phyloP scores from a whole-genome alignment of 192 early-diverging fungal species.

The Umbelopsis sp. region DNA sequence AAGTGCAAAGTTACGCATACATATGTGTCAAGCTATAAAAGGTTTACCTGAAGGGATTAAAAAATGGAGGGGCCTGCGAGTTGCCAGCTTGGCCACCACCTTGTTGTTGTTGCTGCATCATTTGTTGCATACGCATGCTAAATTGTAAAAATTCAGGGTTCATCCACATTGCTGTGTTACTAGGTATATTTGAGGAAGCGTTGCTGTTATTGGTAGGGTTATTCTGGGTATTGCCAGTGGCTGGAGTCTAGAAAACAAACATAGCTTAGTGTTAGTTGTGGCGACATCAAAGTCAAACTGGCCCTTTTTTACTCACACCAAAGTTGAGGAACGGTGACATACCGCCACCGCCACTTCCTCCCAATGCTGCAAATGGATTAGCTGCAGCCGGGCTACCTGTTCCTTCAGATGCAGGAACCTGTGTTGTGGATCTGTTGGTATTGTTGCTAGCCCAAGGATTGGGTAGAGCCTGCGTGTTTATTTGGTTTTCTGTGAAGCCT shows the following conservation, averaged over 20 bases:
- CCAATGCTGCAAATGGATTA: slow-evolving; percentile 36
- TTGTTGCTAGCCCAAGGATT: slow-evolving; percentile 56
- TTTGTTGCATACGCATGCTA: slow-evolving; percentile 32
- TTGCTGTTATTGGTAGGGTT: slow-evolving; percentile 15
- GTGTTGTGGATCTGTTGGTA: background rate
- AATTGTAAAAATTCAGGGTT: slow-evolving; percentile 41
- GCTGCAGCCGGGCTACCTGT: background rate
- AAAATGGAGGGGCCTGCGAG: background rate
- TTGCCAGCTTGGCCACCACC: background rate
- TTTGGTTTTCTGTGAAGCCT: slow-evolving; percentile 41
- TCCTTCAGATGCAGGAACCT: background rate
- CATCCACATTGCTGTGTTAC: slow-evolving; percentile 31
- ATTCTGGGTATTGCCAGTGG: background rate
- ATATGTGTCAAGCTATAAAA: background rate
- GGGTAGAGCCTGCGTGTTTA: slow-evolving; percentile 58
- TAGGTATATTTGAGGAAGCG: slow-evolving; percentile 18
- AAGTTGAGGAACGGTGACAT: background rate
- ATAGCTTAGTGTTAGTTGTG: background rate
- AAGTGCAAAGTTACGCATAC: background rate
- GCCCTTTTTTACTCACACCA: background rate
- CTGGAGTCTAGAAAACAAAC: background rate
- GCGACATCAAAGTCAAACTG: background rate
- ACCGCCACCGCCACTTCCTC: background rate
- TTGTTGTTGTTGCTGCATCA: slow-evolving; percentile 22
- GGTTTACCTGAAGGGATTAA: background rate